Conservation (phyloP, 2,329 filamentous ascomycete genomes). For the Microcyclospora tardicrescens region DNA sequence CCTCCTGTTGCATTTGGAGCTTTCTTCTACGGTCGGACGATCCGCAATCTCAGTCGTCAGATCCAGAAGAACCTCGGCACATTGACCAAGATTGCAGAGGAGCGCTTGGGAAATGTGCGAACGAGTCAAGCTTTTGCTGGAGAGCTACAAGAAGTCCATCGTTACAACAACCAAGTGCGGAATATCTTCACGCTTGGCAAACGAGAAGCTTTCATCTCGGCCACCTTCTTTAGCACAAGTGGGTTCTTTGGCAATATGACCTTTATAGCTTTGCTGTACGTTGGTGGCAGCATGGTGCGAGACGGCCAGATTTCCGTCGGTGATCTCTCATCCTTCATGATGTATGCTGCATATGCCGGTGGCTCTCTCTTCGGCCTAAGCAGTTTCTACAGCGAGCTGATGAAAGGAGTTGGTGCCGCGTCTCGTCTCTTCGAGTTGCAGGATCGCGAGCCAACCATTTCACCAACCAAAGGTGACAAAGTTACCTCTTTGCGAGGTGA, state of each 20-base stretch:
- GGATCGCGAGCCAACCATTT: constrained; percentile 74
- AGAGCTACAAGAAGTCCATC: constrained; percentile 74
- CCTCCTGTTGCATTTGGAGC: constrained; percentile 83
- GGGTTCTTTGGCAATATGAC: constrained; percentile 95
- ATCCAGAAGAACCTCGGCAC: constrained; percentile 91
- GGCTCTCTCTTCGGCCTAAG: constrained; percentile 89
- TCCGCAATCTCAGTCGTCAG: constrained; percentile 77
- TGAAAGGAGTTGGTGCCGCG: constrained; percentile 98
- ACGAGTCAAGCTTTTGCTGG: constrained; percentile 94
- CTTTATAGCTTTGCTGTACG: constrained; percentile 77
- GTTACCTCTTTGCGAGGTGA: constrained; percentile 76
- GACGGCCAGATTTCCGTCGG: constrained; percentile 76
- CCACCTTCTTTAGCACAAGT: constrained; percentile 76
- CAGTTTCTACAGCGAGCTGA: constrained; percentile 93
- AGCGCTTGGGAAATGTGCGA: constrained; percentile 90
- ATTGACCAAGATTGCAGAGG: constrained; percentile 93
- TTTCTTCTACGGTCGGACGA: constrained; percentile 79
- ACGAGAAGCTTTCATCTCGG: constrained; percentile 74
- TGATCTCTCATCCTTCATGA: constrained; percentile 90
- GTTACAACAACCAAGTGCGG: constrained; percentile 85
- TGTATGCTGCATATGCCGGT: constrained; percentile 84
- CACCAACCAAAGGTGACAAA: constrained; percentile 67
- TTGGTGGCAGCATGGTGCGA: constrained; percentile 82
- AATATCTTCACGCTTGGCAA: constrained; percentile 85
- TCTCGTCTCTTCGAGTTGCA: constrained; percentile 91